Base-by-base conservation (phyloP, 106 monocot genomes). In the Dendrobium chrysotoxum region DNA sequence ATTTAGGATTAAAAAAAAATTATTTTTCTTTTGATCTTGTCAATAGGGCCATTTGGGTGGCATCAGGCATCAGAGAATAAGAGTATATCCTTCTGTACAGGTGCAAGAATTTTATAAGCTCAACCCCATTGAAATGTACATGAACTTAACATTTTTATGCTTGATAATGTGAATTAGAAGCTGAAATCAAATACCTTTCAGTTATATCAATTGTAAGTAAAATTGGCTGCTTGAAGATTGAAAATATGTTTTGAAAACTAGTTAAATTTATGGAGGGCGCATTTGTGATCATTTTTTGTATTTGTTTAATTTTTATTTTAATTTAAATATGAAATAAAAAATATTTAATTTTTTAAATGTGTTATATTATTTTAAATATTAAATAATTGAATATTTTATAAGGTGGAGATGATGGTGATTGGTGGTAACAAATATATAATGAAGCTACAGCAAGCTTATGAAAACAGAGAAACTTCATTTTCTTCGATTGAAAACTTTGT, bases 81-180 rank as follows among this genome's bases (percentile, higher is more conserved):
- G 31, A 28, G 23, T 13, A 12, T 35, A 4, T 70, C 15, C 18
- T 61, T 61, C 21, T 70, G 70, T 70, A 70, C 31, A 70, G 31
- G 35, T 28, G 35, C 31, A 28, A 35, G 70, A 11, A 28, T 25
- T 28, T 35, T 70, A 70, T 70, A 70, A 3, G 4, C 70, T 70
- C 70, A 70, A 61, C 31, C 28, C 0, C 31, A 30, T 35, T 70
- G 28, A 70, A 70, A 70, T 70, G 70, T 70, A 70, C 70, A 70
- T 35, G 70, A 30, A 16, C 31, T 31, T 70, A n/a, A 35, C 18
- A 23, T 61, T 61, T 61, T 61, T 23, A 23, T 2, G 61, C 6
- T 61, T 61, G 61, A 61, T 61, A 61, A 23, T 61, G 61, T 61
- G 20, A 50, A 61, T 61, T 61, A 23, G n/a, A 61, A 61, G 61